Percentiles rank a stretch among this genome's conserved stretches.
Evolutionary conservation across 2,329 filamentous ascomycete species (phyloP).

Genomic region (Colletotrichum sp.): DNA sequence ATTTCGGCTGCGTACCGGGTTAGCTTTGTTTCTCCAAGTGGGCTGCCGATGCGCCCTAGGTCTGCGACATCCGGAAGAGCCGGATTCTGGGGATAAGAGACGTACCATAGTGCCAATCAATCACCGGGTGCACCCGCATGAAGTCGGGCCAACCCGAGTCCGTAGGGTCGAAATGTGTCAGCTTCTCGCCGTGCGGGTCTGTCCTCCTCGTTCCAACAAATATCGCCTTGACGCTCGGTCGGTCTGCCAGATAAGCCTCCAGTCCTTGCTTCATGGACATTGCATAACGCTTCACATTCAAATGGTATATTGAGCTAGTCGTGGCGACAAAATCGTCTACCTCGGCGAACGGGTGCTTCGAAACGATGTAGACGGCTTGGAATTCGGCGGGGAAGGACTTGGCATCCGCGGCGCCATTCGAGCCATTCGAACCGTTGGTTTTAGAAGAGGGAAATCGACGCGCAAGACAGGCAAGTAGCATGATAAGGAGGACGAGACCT

Average conservation of each 20-base stretch:
- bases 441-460: constrained; percentile 34
- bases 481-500: constrained; percentile 80
- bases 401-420: constrained; percentile 12
- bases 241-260: constrained; percentile 73
- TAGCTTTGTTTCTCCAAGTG: not conserved
- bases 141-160: constrained; percentile 91
- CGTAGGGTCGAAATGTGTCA: constrained; percentile 86
- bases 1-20: constrained; percentile 66
- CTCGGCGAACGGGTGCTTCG: constrained; percentile 81
- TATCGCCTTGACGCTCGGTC: constrained; percentile 73
- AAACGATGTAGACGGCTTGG: constrained; percentile 88
- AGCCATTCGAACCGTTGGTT: constrained; percentile 10
- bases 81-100: not conserved
- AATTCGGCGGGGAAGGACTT: constrained; percentile 51
- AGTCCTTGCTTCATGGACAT: constrained; percentile 84
- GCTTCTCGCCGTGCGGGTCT: constrained; percentile 82
- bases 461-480: constrained; percentile 75
- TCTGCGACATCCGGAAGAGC: too few relatives aligned
- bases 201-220: constrained; percentile 89
- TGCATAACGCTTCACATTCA: constrained; percentile 77
- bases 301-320: constrained; percentile 72
- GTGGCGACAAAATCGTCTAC: constrained; percentile 83
- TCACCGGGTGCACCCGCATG: constrained; percentile 92
- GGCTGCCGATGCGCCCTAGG: not conserved
- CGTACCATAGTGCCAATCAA: constrained; percentile 88